phyloP scores from a whole-genome alignment of 306 rosid species.

The Canavalia gladiata region DNA sequence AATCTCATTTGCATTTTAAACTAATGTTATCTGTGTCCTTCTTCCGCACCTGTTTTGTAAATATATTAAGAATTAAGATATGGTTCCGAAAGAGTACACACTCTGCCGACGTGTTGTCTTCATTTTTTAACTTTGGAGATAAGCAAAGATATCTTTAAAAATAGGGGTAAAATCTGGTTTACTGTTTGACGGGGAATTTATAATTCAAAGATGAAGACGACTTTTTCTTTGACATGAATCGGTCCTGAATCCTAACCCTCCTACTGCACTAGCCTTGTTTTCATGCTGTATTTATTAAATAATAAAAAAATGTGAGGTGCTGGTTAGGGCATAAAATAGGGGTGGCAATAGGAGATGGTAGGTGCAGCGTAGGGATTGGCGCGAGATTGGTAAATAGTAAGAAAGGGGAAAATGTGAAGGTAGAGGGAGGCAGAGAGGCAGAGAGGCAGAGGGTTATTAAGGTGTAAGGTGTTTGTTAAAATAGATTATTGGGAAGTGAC shows the following conservation, averaged over 20 bases:
- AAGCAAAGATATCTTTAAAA: slow-evolving; percentile 37
- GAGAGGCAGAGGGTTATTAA: too few species aligned
- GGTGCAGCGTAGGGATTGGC: slow-evolving; percentile 34
- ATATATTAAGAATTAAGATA: background rate
- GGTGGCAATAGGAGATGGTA: slow-evolving; percentile 24
- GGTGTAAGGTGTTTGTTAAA: background rate
- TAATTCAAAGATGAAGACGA: slow-evolving; percentile 10
- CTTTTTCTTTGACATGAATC: slow-evolving; percentile 16
- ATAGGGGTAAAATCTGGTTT: slow-evolving; percentile 1
- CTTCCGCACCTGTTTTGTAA: background rate
- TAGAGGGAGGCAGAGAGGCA: background rate
- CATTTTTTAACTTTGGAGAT: background rate
- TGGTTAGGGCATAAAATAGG: background rate
- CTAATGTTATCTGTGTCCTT: slow-evolving; percentile 2
- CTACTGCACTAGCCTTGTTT: background rate
- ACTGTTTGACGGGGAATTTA: slow-evolving; percentile 29
- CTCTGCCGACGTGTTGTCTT: slow-evolving; percentile 47
- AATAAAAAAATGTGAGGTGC: background rate
- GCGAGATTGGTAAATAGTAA: background rate
- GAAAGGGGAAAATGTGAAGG: background rate
- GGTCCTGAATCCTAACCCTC: slow-evolving; percentile 2
- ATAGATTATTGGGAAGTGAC: slow-evolving; percentile 12
- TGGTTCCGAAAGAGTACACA: slow-evolving; percentile 31
- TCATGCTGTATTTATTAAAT: background rate
- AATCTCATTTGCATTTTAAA: slow-evolving; percentile 4